Percentiles rank a stretch among this genome's conserved stretches.
Evolutionary conservation across 139 green algal genomes (phyloP).

Genomic region (Haematococcus sp.): DNA sequence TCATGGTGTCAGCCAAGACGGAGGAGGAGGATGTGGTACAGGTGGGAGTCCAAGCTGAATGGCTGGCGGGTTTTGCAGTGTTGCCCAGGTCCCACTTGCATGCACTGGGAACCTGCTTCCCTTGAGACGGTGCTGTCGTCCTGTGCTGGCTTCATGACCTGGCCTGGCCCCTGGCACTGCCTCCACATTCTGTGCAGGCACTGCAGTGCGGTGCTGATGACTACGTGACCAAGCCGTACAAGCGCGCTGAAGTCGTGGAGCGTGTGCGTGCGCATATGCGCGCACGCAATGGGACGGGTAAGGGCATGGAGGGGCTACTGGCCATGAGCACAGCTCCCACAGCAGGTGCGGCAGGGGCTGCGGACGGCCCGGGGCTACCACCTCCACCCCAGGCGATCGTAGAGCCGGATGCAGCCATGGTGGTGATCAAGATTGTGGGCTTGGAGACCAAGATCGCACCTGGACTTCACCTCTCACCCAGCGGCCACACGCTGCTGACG

Average conservation of each 20-base stretch:
- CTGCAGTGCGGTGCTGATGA: constrained; percentile 58
- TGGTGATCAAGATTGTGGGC: no score
- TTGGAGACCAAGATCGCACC: no score
- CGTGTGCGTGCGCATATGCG: constrained; percentile 61
- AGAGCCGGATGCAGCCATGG: not conserved
- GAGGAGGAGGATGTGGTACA: constrained; percentile 52
- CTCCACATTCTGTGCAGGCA: constrained; percentile 4
- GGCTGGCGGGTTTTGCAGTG: no score
- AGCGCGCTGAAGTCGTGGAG: constrained; percentile 54
- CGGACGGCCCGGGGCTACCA: not conserved
- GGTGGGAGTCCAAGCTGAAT: no score
- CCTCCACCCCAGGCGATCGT: not conserved
- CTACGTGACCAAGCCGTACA: constrained; percentile 72
- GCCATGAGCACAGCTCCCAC: not conserved
- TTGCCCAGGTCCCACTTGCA: no score
- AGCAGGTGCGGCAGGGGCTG: not conserved
- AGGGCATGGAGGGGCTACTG: not conserved
- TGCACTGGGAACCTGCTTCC: no score
- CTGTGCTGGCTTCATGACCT: no score
- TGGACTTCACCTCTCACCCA: no score
- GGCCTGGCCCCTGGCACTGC: no score
- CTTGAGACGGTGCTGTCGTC: not conserved
- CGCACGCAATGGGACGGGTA: constrained; percentile 24
- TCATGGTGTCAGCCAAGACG: constrained; percentile 49
- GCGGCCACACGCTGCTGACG: no score